These are phyloP conservation scores for Dryas integrifolia DNA, from an alignment of 331 rosid species.

Conservation along the genomic window DNA sequence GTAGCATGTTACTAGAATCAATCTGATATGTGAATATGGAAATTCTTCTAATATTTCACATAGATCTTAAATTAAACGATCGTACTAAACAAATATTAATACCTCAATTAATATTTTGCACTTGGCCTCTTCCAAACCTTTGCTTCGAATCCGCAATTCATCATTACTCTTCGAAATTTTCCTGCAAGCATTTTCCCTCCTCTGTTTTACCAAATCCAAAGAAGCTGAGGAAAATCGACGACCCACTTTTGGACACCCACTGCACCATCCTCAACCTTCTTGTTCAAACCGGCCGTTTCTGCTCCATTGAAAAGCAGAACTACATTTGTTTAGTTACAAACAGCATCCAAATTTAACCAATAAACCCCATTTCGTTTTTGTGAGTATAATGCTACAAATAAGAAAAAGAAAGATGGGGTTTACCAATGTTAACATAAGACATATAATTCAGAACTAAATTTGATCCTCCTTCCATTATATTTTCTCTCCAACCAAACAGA, in stretches of 20 bases:
- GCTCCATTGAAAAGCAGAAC: slow-evolving; percentile 31
- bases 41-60: background rate
- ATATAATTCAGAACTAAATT: background rate
- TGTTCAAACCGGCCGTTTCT: slow-evolving; percentile 34
- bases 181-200: slow-evolving; percentile 25
- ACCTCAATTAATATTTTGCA: slow-evolving; percentile 56
- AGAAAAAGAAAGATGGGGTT: background rate
- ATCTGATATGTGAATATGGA: background rate
- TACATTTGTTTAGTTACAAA: background rate
- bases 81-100: background rate
- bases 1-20: background rate
- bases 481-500: background rate
- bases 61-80: background rate
- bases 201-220: slow-evolving; percentile 36
- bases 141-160: slow-evolving; percentile 35
- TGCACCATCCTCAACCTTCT: slow-evolving; percentile 36
- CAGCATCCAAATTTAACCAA: background rate
- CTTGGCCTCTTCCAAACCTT: slow-evolving; percentile 47
- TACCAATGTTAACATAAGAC: background rate
- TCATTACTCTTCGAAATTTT: slow-evolving; percentile 51
- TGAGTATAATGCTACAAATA: background rate
- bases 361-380: slow-evolving; percentile 4
- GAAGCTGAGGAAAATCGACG: slow-evolving; percentile 20
- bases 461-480: background rate
- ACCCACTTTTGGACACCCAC: slow-evolving; percentile 25